Evolutionary conservation across 2,329 filamentous ascomycete genomes (phyloP).

Genomic region (Colletotrichum tabaci): DNA sequence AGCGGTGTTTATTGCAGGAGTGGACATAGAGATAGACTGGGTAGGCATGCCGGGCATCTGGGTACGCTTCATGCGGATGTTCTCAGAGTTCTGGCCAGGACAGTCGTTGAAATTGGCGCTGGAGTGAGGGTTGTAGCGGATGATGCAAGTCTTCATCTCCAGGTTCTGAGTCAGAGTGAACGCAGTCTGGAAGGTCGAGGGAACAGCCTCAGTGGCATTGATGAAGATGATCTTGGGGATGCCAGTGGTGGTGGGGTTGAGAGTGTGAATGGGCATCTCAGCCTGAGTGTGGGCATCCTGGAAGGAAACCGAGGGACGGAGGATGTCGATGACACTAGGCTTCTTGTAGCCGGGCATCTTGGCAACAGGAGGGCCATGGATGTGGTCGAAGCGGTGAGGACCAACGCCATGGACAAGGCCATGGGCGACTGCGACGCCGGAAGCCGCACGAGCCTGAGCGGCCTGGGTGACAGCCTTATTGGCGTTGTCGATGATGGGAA

Average conservation of each 20-base stretch:
- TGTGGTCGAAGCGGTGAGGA: neutral
- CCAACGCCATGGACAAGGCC: neutral
- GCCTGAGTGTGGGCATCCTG: neutral
- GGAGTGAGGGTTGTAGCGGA: neutral
- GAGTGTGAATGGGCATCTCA: neutral
- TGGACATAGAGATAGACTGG: neutral
- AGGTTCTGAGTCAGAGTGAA: neutral
- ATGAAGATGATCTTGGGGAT: neutral
- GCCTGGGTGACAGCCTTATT: neutral
- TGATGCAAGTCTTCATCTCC: neutral
- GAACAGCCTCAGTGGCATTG: neutral
- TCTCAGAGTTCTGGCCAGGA: neutral
- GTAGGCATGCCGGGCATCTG: neutral
- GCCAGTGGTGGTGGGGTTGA: too few species aligned
- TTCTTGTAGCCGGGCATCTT: neutral
- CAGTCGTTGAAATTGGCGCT: neutral
- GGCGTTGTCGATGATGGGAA: slow-evolving; percentile 4
- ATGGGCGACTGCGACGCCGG: neutral
- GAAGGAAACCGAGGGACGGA: too few species aligned
- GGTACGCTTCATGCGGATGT: neutral
- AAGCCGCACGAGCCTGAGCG: neutral
- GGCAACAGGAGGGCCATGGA: neutral
- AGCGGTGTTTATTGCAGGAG: neutral
- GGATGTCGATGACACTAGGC: too few species aligned
- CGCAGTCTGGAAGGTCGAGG: neutral